Evolutionary conservation across 331 rosid genomes (phyloP).

Genomic region (Acacia concinna): DNA sequence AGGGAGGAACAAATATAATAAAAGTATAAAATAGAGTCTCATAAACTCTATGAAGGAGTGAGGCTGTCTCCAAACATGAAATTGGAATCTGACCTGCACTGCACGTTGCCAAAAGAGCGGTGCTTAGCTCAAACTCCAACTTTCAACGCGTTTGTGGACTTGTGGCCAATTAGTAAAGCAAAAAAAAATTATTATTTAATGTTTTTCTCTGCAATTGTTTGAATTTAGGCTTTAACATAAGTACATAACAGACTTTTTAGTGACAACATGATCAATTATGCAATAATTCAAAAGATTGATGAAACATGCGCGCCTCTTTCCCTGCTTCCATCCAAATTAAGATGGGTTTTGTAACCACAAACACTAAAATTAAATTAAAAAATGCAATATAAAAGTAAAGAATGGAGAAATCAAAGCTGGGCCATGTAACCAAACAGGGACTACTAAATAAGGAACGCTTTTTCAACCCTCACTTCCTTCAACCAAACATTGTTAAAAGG

Average conservation of each 20-base stretch:
- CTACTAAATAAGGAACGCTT: too few relatives aligned
- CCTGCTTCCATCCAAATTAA: not conserved
- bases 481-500: too few relatives aligned
- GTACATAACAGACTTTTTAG: not conserved
- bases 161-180: not conserved
- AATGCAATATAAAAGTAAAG: too few relatives aligned
- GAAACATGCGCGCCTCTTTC: not conserved
- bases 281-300: not conserved
- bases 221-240: not conserved
- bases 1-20: not conserved
- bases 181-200: not conserved
- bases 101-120: not conserved
- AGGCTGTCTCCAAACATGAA: not conserved
- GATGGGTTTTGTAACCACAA: not conserved
- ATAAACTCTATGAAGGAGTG: too few relatives aligned
- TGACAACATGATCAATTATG: not conserved
- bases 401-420: not conserved
- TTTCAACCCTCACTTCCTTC: too few relatives aligned
- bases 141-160: not conserved
- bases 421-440: not conserved
- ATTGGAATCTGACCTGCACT: not conserved
- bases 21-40: not conserved
- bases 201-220: not conserved
- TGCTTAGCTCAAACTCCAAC: not conserved
- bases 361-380: not conserved